phyloP scores from a whole-genome alignment of 805 yeast genomes.

The Lipomyces sp. region DNA sequence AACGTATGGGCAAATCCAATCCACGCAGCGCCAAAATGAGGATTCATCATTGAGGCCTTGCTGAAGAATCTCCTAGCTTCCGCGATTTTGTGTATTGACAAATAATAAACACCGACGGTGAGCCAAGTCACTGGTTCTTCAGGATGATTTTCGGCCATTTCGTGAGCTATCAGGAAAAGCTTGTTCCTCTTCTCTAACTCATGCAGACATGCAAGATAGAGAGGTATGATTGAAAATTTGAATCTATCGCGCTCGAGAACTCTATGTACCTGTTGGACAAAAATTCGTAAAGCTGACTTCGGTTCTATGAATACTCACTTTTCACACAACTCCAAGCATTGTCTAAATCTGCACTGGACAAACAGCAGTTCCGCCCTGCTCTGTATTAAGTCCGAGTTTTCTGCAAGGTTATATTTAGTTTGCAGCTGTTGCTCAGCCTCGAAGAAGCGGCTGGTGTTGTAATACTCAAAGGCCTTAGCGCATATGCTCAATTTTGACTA shows the following conservation, averaged over 20 bases:
- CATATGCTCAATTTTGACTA: background rate
- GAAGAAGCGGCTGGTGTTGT: slow-evolving; percentile 58
- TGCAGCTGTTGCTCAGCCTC: slow-evolving; percentile 68
- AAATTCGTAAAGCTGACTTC: background rate
- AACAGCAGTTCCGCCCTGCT: slow-evolving; percentile 72
- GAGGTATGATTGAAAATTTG: slow-evolving; percentile 73
- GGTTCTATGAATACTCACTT: slow-evolving; percentile 42
- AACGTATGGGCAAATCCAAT: slow-evolving; percentile 97
- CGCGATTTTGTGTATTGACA: slow-evolving; percentile 68
- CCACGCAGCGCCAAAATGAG: slow-evolving; percentile 95
- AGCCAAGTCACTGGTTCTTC: slow-evolving; percentile 85
- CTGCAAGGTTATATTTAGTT: slow-evolving; percentile 73
- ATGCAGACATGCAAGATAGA: slow-evolving; percentile 79
- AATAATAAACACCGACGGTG: slow-evolving; percentile 88
- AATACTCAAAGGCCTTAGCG: slow-evolving; percentile 46
- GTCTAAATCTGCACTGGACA: slow-evolving; percentile 76
- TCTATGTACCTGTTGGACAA: slow-evolving; percentile 17
- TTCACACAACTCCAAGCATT: slow-evolving; percentile 78
- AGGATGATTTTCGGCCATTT: slow-evolving; percentile 82
- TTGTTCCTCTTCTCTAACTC: slow-evolving; percentile 84
- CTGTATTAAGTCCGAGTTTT: slow-evolving; percentile 70
- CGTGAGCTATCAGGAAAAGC: slow-evolving; percentile 79
- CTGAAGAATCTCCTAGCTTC: slow-evolving; percentile 90
- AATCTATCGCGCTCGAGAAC: slow-evolving; percentile 59
- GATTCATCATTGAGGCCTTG: slow-evolving; percentile 84